These are phyloP conservation scores for Diaporthe sp. DNA, from an alignment of 2,329 filamentous ascomycete species.

Conservation along the genomic window DNA sequence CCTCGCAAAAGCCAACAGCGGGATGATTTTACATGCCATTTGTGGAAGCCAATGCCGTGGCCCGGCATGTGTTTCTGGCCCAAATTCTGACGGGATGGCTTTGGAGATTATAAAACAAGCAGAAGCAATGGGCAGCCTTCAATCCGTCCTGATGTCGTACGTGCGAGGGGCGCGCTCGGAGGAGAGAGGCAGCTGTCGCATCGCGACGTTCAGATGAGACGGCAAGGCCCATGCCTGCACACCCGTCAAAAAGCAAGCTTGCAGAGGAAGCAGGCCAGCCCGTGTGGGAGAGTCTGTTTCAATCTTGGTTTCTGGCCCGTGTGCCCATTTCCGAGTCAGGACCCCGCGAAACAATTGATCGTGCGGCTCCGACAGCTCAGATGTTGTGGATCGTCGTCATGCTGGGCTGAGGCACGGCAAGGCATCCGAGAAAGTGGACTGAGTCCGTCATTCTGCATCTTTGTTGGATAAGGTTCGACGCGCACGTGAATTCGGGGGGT, in stretches of 20 bases:
- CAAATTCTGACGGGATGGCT: not conserved
- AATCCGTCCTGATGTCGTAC: not conserved
- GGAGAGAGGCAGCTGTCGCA: conserved; percentile 18
- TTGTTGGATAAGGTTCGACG: conserved; percentile 5
- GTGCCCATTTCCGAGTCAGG: not conserved
- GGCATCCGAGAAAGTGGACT: not conserved
- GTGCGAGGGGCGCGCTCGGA: conserved; percentile 1
- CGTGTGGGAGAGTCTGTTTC: conserved; percentile 4
- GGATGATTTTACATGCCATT: not conserved
- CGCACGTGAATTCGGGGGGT: not conserved
- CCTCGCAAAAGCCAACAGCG: not conserved
- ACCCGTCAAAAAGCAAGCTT: not conserved
- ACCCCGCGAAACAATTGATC: conserved; percentile 17
- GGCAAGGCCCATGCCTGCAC: conserved; percentile 27
- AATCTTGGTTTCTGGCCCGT: conserved; percentile 10
- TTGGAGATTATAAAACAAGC: conserved; percentile 2
- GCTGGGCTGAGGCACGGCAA: conserved; percentile 5
- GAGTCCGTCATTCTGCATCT: conserved; percentile 9
- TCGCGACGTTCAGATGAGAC: conserved; percentile 29
- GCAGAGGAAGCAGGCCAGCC: not conserved
- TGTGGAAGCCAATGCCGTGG: conserved; percentile 9
- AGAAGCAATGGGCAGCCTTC: not conserved
- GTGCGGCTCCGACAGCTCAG: not conserved
- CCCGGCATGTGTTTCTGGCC: not conserved
- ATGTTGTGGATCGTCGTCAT: not conserved